Conservation (phyloP, 164 flowering plant species). For the Aristolochia fimbriata region DNA sequence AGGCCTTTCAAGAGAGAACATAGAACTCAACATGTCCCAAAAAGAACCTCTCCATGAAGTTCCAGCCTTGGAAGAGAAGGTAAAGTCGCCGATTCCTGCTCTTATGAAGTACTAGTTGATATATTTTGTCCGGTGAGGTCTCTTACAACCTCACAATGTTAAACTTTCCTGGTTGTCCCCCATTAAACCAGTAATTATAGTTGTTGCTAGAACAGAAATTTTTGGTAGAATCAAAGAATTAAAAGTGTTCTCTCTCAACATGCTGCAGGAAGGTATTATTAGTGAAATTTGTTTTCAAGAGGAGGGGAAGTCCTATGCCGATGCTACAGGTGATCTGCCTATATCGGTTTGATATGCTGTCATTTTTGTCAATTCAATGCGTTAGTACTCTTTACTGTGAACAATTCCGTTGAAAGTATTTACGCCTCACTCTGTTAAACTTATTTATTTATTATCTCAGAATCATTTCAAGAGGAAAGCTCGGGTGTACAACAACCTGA, state of each 20-base stretch:
- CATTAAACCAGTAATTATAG: neutral
- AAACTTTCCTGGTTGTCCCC: neutral
- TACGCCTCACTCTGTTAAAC: neutral
- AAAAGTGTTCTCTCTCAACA: slow-evolving; percentile 45
- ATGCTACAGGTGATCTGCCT: slow-evolving; percentile 50
- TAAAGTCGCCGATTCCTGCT: too few species aligned
- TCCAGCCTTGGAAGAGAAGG: neutral
- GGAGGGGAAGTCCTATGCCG: slow-evolving; percentile 51
- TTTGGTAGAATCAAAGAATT: slow-evolving; percentile 27
- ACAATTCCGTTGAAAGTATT: neutral
- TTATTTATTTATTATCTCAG: slow-evolving; percentile 19
- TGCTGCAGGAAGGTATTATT: slow-evolving; percentile 52
- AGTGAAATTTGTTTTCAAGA: slow-evolving; percentile 56
- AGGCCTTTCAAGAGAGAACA: neutral
- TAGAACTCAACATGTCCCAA: neutral
- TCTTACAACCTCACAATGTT: too few species aligned
- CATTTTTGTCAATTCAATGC: neutral
- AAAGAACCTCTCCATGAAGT: neutral
- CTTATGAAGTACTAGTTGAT: too few species aligned
- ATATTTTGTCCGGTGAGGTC: too few species aligned
- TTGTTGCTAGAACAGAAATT: neutral
- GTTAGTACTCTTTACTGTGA: neutral
- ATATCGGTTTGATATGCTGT: neutral
- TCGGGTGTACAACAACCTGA: neutral
- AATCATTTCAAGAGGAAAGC: slow-evolving; percentile 18